phyloP scores from a whole-genome alignment of 768 basidiomycete species.

The Ramaria sp. region DNA sequence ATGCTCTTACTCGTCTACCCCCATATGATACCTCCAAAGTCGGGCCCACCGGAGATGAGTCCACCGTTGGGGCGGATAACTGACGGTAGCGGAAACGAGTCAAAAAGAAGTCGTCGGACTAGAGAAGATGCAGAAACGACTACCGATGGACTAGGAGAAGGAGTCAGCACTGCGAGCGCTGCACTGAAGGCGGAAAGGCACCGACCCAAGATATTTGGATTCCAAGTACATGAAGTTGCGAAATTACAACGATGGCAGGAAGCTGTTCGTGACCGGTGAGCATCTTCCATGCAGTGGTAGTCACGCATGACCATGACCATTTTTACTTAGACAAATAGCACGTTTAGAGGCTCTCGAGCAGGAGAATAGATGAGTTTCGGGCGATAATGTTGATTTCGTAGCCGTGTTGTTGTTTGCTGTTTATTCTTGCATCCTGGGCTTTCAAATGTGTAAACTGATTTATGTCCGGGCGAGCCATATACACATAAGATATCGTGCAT shows the following conservation, averaged over 20 bases:
- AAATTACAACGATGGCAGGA: conserved; percentile 95
- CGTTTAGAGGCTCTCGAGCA: conserved; percentile 10
- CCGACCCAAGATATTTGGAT: conserved; percentile 91
- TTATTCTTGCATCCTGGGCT: background rate
- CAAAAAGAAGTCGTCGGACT: conserved; percentile 35
- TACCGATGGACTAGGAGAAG: conserved; percentile 50
- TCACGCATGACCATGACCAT: background rate
- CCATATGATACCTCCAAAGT: conserved; percentile 79
- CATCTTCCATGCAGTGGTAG: conserved; percentile 8
- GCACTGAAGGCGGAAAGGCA: conserved; percentile 90
- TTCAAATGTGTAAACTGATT: background rate
- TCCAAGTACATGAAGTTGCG: conserved; percentile 90
- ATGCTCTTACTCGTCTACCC: conserved; percentile 97
- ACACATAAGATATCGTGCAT: background rate
- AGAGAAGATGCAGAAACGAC: conserved; percentile 41
- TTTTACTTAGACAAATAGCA: conserved; percentile 4
- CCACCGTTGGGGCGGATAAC: conserved; percentile 17
- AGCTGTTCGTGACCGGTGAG: conserved; percentile 77
- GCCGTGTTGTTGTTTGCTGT: background rate
- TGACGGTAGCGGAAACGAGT: conserved; percentile 23
- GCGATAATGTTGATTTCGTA: background rate
- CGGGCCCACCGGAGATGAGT: conserved; percentile 32
- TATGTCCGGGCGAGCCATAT: background rate
- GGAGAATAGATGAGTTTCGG: background rate
- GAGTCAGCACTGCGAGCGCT: conserved; percentile 65